phyloP scores from a whole-genome alignment of 805 yeast genomes.

The Myxozyma neglecta region DNA sequence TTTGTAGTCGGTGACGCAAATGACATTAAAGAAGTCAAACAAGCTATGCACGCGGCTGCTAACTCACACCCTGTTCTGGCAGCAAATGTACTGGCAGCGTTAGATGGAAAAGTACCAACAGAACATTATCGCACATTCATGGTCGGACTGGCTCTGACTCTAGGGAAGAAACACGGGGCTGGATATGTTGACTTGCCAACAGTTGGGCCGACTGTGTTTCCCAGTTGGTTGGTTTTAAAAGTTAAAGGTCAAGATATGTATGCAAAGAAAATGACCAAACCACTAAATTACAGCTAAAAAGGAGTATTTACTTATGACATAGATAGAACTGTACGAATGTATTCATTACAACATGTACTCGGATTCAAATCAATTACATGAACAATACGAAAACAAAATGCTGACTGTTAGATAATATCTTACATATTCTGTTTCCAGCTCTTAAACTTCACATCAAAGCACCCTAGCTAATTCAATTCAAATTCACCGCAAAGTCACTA shows the following conservation, averaged over 20 bases:
- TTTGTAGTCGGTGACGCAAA: conserved; percentile 22
- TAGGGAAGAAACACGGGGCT: neutral
- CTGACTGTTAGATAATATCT: neutral
- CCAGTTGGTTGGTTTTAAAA: neutral
- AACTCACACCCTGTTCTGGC: neutral
- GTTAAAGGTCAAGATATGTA: conserved; percentile 7
- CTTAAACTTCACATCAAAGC: neutral
- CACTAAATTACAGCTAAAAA: neutral
- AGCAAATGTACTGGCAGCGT: neutral
- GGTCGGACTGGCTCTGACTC: conserved; percentile 2
- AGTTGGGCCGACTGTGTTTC: conserved; percentile 4
- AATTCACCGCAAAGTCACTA: neutral
- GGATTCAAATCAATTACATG: neutral
- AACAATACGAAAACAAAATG: neutral
- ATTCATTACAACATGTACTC: neutral
- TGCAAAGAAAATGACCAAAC: neutral
- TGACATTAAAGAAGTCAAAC: conserved; percentile 14
- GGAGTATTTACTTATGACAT: neutral
- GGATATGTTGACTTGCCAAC: conserved; percentile 2
- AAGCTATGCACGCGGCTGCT: conserved; percentile 6
- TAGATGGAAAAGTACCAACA: neutral
- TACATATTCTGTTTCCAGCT: too few relatives aligned
- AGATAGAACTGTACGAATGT: neutral
- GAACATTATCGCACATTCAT: neutral
- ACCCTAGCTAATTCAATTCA: neutral